A percentile compares a stretch with the other conserved stretches of the same genome.
Conservation (phyloP, 306 rosid genomes). For the Lagenaria siceraria region DNA sequence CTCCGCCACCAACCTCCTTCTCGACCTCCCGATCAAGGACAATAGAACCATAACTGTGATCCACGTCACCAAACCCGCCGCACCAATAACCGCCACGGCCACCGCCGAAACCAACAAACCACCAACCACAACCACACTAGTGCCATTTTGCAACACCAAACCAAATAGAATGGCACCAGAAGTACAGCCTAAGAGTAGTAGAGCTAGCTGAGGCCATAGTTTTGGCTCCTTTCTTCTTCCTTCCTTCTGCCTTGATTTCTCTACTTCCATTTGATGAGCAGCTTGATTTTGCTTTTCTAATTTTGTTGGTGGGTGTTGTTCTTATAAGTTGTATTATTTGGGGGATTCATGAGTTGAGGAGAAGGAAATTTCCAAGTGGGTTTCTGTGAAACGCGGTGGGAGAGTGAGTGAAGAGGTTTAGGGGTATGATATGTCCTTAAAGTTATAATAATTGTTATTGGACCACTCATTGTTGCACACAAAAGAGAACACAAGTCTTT, state of each 20-base stretch:
- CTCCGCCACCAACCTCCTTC: constrained; percentile 51
- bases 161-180: background rate
- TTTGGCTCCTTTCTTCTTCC: constrained; percentile 18
- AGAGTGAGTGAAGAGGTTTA: background rate
- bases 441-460: background rate
- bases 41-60: constrained; percentile 63
- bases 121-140: constrained; percentile 51
- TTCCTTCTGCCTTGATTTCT: background rate
- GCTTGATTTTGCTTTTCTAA: background rate
- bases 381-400: background rate
- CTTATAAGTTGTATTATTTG: too few relatives aligned
- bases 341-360: background rate
- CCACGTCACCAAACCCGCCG: constrained; percentile 66
- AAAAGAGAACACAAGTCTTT: background rate
- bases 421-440: background rate
- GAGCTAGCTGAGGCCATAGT: constrained; percentile 53
- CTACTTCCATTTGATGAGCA: background rate
- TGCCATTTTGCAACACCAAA: background rate
- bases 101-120: constrained; percentile 64
- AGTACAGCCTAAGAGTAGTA: too few relatives aligned
- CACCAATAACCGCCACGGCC: constrained; percentile 36
- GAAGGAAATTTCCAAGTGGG: background rate
- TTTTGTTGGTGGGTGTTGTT: background rate
- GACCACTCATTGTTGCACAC: background rate
- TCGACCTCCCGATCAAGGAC: constrained; percentile 77